Base-by-base conservation (phyloP, 495 filamentous ascomycete genomes). In the Talaromyces wortmannii region DNA sequence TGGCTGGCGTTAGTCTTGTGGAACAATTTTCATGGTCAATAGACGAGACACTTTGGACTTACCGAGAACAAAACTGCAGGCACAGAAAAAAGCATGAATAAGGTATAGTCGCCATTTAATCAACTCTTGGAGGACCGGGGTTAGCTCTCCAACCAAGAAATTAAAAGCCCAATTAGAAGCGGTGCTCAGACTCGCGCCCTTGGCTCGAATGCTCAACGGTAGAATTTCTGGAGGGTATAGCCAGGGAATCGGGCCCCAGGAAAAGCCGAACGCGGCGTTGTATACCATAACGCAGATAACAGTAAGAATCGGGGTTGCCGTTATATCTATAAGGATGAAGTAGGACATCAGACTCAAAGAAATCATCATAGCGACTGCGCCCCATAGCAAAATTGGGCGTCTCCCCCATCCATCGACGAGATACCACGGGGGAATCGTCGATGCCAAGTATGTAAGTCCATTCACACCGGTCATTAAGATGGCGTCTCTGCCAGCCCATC, bases 171-270 rank as follows among this genome's bases (percentile, higher is more conserved):
- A 98, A 65, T 98, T 98, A 7, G 91, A 81, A 16, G 94, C 94
- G 2, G 94, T 98, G 56, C 94, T 97, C 61, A 98, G 74, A 75
- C 92, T 96, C 48, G 94, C 95, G 56, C 94, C 94, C 74, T 98
- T 98, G 16, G 94, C 96, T 54, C 94, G 85, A 63, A 98, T 97
- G 71, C 95, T 97, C 57, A 98, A 77, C 2, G 94, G 94, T 50
- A 98, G 74, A 64, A 98, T 98, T 77, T 98, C 94, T 7, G 94
- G 94, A 4, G 95, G 94, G 65, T 98, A 98, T 10, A 97, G 79
- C 94, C 94, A 98, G 0, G 94, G 94, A 52, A 98, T 92, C 4
- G 94, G 94, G 31, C 94, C 94, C 95, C 95, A 98, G n/a, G 92
- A 97, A 55, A 91, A 94, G 31, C 94, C 94, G 64, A 98, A 98